These are phyloP conservation scores for Quercus wislizeni DNA, from an alignment of 306 rosid genomes.

Conservation along the genomic window DNA sequence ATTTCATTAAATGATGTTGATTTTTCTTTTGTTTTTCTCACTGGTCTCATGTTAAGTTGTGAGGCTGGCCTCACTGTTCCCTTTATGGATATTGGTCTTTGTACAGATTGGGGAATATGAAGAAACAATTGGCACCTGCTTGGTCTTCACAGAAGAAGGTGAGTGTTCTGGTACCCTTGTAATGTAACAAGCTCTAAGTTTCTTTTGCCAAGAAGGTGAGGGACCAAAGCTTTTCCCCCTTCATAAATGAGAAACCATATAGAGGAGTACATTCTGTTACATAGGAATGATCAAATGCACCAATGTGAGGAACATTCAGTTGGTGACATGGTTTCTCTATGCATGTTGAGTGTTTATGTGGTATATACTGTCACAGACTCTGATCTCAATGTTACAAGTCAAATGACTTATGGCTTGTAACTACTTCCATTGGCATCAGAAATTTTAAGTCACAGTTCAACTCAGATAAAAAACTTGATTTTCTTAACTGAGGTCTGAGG, in stretches of 20 bases:
- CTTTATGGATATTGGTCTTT: constrained; percentile 9
- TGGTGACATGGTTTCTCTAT: neutral
- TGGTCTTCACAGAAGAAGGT: constrained; percentile 70
- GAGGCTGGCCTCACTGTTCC: constrained; percentile 3
- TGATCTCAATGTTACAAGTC: neutral
- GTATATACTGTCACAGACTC: neutral
- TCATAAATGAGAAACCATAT: neutral
- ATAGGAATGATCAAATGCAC: neutral
- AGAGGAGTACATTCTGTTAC: neutral
- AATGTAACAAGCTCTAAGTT: neutral
- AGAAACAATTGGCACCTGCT: constrained; percentile 72
- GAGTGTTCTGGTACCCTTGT: constrained; percentile 6
- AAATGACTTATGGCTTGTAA: neutral
- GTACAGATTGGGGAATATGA: constrained; percentile 73
- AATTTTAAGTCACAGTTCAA: no score
- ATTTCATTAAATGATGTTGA: neutral
- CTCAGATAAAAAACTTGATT: no score
- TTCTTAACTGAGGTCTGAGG: no score
- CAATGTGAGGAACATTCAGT: neutral
- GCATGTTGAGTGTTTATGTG: neutral
- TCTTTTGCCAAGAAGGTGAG: neutral
- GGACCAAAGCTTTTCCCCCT: neutral
- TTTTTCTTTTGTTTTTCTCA: neutral
- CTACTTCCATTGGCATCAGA: neutral
- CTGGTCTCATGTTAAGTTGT: neutral